Base-by-base conservation (phyloP, 2,329 filamentous ascomycete species). In the Diaporthe citri region DNA sequence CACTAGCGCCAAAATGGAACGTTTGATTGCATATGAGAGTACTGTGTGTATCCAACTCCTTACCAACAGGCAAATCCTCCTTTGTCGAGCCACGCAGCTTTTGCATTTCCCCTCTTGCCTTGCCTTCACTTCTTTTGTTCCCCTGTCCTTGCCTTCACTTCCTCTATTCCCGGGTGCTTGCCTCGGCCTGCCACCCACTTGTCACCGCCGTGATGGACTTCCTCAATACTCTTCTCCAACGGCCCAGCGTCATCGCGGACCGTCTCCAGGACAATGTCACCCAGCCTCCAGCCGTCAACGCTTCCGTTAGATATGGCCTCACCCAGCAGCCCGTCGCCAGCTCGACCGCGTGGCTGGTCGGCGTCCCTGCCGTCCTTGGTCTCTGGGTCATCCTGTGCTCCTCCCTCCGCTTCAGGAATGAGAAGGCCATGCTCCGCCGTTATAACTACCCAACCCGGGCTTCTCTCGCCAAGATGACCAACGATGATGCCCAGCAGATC, bases 401-500 rank as follows among this genome's bases (percentile, higher is more conserved):
- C n/a, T 43, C 78, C 9, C 75, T 86, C 36, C 82, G 85, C 46
- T 86, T 85, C 77, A 82, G 79, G 43, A 78, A 81, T 41, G 78
- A 85, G 72, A 79, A 79, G 20, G 74, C 77, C 20, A 74, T 83
- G 73, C 80, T 78, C n/a, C 78, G 79, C 56, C 78, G 78, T 41
- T 80, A 82, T 76, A 77, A 79, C 28, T 86, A 81, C 74, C 76
- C 80, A 6, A 80, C 84, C 75, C 83, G 84, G 17, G 77, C 76
- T 12, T 85, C 85, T 6, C 72, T 86, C 12, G 79, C 81, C 13
- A 76, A 78, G 69, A 87, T 87, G 86, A 86, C 84, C 22, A 82
- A 83, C 56, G 76, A 82, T 75, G 84, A 89, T 69, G 86, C 88
- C 8, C 85, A 87, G 74, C 81, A 83, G 72, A 86, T 89, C 75